Evolutionary conservation across 805 yeast genomes (phyloP).

Genomic region (Candida coleopterorum): DNA sequence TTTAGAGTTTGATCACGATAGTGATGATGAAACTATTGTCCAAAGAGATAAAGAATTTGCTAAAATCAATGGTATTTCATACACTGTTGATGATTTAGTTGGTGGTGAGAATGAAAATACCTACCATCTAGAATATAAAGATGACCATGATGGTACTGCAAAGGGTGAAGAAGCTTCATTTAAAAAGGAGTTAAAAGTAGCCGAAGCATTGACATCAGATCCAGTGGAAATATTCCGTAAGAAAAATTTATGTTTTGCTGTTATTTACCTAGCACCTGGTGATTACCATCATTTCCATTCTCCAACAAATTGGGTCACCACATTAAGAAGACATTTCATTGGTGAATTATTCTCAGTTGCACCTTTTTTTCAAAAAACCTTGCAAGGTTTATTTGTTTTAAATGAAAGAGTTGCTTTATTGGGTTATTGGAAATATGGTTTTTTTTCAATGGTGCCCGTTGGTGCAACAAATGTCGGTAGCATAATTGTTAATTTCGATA

Average conservation of each 20-base stretch:
- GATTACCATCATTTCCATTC: conserved; percentile 97
- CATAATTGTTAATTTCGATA: conserved; percentile 86
- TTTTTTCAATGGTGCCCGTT: conserved; percentile 97
- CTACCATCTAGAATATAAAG: conserved; percentile 48
- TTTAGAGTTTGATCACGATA: conserved; percentile 40
- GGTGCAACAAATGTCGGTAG: conserved; percentile 99
- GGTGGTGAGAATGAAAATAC: conserved; percentile 44
- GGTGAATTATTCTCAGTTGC: conserved; percentile 96
- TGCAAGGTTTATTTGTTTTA: conserved; percentile 80
- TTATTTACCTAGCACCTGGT: conserved; percentile 95
- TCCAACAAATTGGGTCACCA: conserved; percentile 94
- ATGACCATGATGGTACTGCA: conserved; percentile 65
- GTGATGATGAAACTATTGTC: conserved; percentile 37
- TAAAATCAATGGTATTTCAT: conserved; percentile 67
- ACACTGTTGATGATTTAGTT: conserved; percentile 62
- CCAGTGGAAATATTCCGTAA: conserved; percentile 40
- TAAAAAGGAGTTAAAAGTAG: conserved; percentile 34
- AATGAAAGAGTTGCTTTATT: conserved; percentile 93
- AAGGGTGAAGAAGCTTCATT: conserved; percentile 26
- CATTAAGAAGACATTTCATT: conserved; percentile 87
- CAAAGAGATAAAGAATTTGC: conserved; percentile 71
- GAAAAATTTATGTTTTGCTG: conserved; percentile 70
- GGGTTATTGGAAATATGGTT: conserved; percentile 96
- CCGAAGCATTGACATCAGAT: conserved; percentile 36
- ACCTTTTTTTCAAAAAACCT: conserved; percentile 87